Evolutionary conservation across 768 basidiomycete species (phyloP).

Genomic region (Boletus reticulatus): DNA sequence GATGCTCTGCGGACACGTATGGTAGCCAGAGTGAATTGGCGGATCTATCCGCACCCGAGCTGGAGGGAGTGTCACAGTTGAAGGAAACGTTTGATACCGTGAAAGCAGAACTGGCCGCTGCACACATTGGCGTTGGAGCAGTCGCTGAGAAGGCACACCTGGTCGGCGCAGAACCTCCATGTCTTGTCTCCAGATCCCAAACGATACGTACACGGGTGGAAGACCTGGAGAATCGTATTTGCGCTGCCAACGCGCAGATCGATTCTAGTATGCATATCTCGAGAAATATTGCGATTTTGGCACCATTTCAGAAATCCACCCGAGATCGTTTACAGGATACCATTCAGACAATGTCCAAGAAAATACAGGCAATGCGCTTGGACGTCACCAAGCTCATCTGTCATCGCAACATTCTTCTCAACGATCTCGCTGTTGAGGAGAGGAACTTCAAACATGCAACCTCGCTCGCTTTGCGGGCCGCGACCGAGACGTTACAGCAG

Average conservation of each 20-base stretch:
- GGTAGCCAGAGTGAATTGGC: slow-evolving; percentile 11
- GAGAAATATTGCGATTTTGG: slow-evolving; percentile 79
- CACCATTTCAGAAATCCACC: slow-evolving; percentile 84
- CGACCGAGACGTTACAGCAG: slow-evolving; percentile 60
- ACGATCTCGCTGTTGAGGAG: slow-evolving; percentile 73
- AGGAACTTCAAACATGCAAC: slow-evolving; percentile 65
- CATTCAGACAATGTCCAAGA: slow-evolving; percentile 60
- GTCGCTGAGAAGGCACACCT: slow-evolving; percentile 15
- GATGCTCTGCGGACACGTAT: slow-evolving; percentile 31
- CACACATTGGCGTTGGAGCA: slow-evolving; percentile 35
- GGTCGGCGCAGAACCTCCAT: slow-evolving; percentile 24
- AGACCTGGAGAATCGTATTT: slow-evolving; percentile 61
- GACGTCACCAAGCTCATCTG: slow-evolving; percentile 73
- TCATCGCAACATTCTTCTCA: slow-evolving; percentile 69
- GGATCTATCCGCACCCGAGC: slow-evolving; percentile 49
- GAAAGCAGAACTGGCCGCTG: slow-evolving; percentile 77
- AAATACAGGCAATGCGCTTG: slow-evolving; percentile 64
- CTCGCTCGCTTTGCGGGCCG: slow-evolving; percentile 69
- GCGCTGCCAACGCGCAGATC: slow-evolving; percentile 53
- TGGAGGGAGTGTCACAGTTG: slow-evolving; percentile 64
- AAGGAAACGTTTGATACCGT: slow-evolving; percentile 85
- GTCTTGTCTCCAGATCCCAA: slow-evolving; percentile 47
- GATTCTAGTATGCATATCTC: slow-evolving; percentile 68
- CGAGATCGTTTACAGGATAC: slow-evolving; percentile 68
- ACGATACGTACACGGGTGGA: slow-evolving; percentile 59